These are phyloP conservation scores for Fusarium decemcellulare DNA, from an alignment of 2,329 filamentous ascomycete genomes.

Conservation along the genomic window DNA sequence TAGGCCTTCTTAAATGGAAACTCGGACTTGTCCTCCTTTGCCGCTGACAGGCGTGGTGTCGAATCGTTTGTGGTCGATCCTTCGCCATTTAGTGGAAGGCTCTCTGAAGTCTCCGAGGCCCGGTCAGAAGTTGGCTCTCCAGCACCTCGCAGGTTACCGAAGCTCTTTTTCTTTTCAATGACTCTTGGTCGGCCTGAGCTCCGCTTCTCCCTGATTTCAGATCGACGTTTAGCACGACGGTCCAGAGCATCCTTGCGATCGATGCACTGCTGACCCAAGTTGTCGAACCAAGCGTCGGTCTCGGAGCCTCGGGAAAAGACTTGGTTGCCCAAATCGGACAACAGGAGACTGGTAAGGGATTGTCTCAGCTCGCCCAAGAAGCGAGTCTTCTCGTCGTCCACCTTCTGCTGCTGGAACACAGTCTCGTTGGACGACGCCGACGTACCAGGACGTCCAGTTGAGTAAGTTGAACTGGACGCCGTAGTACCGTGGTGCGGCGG, in stretches of 20 bases:
- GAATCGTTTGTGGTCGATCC: constrained; percentile 51
- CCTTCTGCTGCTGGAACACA: constrained; percentile 72
- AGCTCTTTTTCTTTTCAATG: constrained; percentile 78
- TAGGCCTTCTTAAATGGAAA: constrained; percentile 90
- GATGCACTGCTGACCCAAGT: constrained; percentile 76
- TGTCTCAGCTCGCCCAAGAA: constrained; percentile 86
- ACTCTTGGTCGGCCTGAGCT: constrained; percentile 64
- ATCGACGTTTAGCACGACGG: constrained; percentile 58
- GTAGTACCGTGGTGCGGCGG: constrained; percentile 58
- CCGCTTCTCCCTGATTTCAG: constrained; percentile 59
- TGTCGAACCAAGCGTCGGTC: constrained; percentile 89
- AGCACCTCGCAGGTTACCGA: constrained; percentile 72
- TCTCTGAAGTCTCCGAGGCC: constrained; percentile 56
- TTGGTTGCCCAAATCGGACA: constrained; percentile 90
- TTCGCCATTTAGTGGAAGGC: constrained; percentile 56
- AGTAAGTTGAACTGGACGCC: constrained; percentile 62
- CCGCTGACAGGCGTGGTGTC: constrained; percentile 37
- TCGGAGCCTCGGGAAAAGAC: constrained; percentile 93
- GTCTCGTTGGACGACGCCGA: constrained; percentile 78
- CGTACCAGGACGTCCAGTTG: constrained; percentile 72
- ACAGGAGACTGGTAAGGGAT: constrained; percentile 83
- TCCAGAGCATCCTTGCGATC: constrained; percentile 72
- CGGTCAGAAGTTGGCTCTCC: constrained; percentile 58
- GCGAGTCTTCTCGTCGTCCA: constrained; percentile 79
- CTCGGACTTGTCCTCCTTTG: constrained; percentile 57